Conservation (phyloP, 345 rosid species). For the Melaleuca quinquenervia region DNA sequence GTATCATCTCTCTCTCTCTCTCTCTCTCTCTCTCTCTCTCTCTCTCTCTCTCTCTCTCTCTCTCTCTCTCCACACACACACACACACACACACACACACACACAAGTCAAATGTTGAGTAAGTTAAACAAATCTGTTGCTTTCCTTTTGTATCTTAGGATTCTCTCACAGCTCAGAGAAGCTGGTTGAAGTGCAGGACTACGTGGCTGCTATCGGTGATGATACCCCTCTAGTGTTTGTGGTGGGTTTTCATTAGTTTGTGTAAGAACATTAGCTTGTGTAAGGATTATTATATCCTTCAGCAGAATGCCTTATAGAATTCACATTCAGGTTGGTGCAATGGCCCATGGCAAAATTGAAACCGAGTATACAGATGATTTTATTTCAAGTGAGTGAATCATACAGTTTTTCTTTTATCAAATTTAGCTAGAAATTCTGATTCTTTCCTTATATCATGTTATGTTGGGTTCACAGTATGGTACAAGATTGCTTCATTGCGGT, state of each 20-base stretch:
- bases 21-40: not conserved
- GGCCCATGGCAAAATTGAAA: conserved; percentile 74
- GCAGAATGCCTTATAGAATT: not conserved
- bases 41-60: not conserved
- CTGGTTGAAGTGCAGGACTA: conserved; percentile 52
- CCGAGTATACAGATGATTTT: conserved; percentile 49
- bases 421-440: not conserved
- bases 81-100: too few species aligned
- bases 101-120: not conserved
- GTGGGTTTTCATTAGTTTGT: conserved; percentile 23
- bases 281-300: not conserved
- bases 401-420: not conserved
- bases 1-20: not conserved
- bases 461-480: not conserved
- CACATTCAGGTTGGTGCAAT: conserved; percentile 66
- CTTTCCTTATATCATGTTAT: not conserved
- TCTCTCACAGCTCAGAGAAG: conserved; percentile 74
- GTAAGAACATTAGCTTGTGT: not conserved
- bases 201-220: conserved; percentile 36
- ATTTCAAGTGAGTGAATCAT: conserved; percentile 33
- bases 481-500: not conserved
- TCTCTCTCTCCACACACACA: too few species aligned
- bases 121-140: not conserved
- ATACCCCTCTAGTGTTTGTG: conserved; percentile 74
- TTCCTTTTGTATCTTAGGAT: conserved; percentile 35